Evolutionary conservation across 129 eudicot species (phyloP), one percentile per base, ranked within the genome.

Genomic region (Chrysanthemum makinoi): DNA sequence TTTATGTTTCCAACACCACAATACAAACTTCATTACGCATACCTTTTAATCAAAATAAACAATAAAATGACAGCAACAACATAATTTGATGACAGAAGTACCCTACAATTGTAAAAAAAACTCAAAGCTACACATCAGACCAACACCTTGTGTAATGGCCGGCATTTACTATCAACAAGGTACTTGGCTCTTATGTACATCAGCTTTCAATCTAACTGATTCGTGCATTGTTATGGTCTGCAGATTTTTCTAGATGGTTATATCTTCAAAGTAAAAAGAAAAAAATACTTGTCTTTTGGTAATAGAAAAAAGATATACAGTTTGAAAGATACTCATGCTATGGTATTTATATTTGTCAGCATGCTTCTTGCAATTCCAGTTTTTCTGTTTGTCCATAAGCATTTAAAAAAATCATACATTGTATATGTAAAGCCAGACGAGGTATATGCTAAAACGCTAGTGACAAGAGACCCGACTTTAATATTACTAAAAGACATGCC

Each of bases 391-490:
- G 66, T 72, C 58, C 30, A 14, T 22, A 30, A 60, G 24, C 52
- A 22, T n/a, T 22, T 72, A 60, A 59, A 72, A 43, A 43, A 8
- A 13, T 43, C 11, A 35, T 20, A 44, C 46, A 44, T 6, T n/a
- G 67, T 62, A 11, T 16, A 60, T 4, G 60, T 35, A 35, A 35
- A 35, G 6, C 44, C 44, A 35, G 0, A 35, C 2, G 44, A 35
- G 44, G 44, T 35, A 35, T 35, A 35, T 35, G 44, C 48, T 60
- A 22, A 72, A 59, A 72, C 62, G n/a, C 18, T 46, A 60, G 62
- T 49, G 49, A 59, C 18, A 10, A 0, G 44, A 35, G 44, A 35
- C 44, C 44, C 44, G 44, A 35, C 6, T 35, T 35, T 35, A 35
- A 35, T 35, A 35, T 35, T 35, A 35, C 8, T 6, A 28, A 46